Evolutionary conservation across 371 early-diverging fungal species (phyloP), one percentile per base, ranked within the genome.

Genomic region (Lichtheimia corymbifera): DNA sequence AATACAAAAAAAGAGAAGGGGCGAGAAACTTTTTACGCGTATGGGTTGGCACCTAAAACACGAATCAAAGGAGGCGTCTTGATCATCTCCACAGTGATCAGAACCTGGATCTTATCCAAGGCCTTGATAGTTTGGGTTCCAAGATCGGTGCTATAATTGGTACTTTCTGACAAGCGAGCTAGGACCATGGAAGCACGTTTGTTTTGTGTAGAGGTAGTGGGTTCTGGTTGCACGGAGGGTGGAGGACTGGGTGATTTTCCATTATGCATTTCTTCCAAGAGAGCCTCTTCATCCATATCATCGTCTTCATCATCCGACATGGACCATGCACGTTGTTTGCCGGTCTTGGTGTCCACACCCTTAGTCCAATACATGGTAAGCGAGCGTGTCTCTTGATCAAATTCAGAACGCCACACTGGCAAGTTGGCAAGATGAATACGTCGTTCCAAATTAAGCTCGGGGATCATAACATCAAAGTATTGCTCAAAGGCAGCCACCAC

Each of bases 41-140:
- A 72, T 17, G 91, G 91, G 60, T 89, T 85, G 55, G 83, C 83
- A 17, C 88, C 84, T 58, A 83, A 71, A 24, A 89, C 75, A 62
- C 86, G 82, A 58, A 88, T 79, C 30, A 86, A 76, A 50, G 89
- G 89, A 11, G 90, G 92, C 5, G 88, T 86, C 28, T 80, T 74
- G 18, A 79, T 72, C 59, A 87, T 84, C 59, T 89, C 85, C 9
- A 84, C 80, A 2, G 83, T 83, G 47, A 91, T 74, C 62, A 83
- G 76, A 4, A 89, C 87, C 50, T 74, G 59, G 53, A 91, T 67
- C 51, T 71, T 76, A 52, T 84, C 83, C 68, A 90, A 80, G 3
- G 88, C 83, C 56, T 77, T 74, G 57, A 91, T 80, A 1, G 82
- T 83, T 66, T 89, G 89, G 12, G 76, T 73, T 22, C 65, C 73